Conservation (phyloP, 2,329 filamentous ascomycete genomes). For the Penicillium sp. region DNA sequence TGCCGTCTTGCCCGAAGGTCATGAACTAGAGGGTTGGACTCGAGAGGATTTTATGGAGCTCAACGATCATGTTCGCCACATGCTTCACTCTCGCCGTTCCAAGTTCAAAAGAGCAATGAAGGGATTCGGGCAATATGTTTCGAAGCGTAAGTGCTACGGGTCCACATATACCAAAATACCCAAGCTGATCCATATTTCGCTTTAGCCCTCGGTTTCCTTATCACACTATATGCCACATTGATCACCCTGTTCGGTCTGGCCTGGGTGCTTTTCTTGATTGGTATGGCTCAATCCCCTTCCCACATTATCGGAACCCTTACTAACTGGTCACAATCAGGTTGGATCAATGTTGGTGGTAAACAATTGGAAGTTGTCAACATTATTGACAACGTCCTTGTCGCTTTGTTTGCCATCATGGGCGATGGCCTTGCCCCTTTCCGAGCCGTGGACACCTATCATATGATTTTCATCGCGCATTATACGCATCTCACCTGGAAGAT, state of each 20-base stretch:
- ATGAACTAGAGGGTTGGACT: conserved; percentile 73
- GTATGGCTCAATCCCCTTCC: conserved; percentile 38
- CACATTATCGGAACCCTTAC: not conserved
- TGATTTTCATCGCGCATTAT: conserved; percentile 80
- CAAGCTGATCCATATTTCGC: not conserved
- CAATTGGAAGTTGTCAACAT: conserved; percentile 72
- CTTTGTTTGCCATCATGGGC: conserved; percentile 71
- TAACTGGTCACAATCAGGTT: conserved; percentile 49
- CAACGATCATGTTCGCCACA: conserved; percentile 85
- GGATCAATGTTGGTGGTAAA: conserved; percentile 78
- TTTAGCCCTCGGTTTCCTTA: conserved; percentile 74
- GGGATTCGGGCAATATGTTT: conserved; percentile 76
- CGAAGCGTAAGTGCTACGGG: not conserved
- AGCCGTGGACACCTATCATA: conserved; percentile 82
- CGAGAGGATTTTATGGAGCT: conserved; percentile 74
- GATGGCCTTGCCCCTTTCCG: conserved; percentile 76
- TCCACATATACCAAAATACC: not conserved
- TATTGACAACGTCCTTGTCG: conserved; percentile 73
- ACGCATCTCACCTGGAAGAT: conserved; percentile 68
- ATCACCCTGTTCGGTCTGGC: conserved; percentile 85
- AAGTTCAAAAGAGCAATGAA: conserved; percentile 79
- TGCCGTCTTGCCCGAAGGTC: conserved; percentile 77
- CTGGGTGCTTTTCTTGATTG: conserved; percentile 90
- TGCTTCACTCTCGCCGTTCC: conserved; percentile 79
- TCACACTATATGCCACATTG: conserved; percentile 79